Conservation (phyloP, 352 stramenopile genomes). For the Phytophthora parvispora region DNA sequence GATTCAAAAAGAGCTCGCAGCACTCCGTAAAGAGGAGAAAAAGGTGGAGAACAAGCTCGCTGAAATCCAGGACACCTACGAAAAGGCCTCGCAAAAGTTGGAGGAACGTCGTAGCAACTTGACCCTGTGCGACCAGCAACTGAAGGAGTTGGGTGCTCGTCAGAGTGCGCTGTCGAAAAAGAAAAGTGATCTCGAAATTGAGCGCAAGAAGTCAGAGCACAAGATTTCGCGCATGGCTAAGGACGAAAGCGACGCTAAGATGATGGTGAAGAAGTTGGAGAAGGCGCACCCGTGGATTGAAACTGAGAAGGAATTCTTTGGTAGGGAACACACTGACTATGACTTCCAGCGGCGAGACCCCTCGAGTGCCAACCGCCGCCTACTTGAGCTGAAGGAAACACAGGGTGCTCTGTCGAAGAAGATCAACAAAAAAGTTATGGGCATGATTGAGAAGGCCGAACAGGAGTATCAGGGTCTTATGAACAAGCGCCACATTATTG, state of each 20-base stretch:
- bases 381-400: slow-evolving; percentile 94
- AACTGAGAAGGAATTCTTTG: slow-evolving; percentile 98
- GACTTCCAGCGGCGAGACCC: slow-evolving; percentile 96
- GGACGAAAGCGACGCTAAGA: slow-evolving; percentile 92
- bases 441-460: slow-evolving; percentile 99
- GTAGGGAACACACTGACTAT: slow-evolving; percentile 97
- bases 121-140: slow-evolving; percentile 91
- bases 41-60: slow-evolving; percentile 77
- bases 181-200: slow-evolving; percentile 91
- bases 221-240: slow-evolving; percentile 95
- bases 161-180: slow-evolving; percentile 88
- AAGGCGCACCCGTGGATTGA: slow-evolving; percentile 98
- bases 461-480: slow-evolving; percentile 99
- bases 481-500: slow-evolving; percentile 98
- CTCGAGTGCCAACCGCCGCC: slow-evolving; percentile 81
- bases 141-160: slow-evolving; percentile 90
- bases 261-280: slow-evolving; percentile 93
- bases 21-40: slow-evolving; percentile 72
- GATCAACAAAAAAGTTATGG: slow-evolving; percentile 99
- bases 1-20: slow-evolving; percentile 72
- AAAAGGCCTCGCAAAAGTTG: slow-evolving; percentile 69
- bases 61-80: slow-evolving; percentile 72
- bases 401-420: slow-evolving; percentile 97
- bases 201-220: slow-evolving; percentile 96
- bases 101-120: slow-evolving; percentile 78